Evolutionary conservation across 352 stramenopile genomes (phyloP).

Genomic region (Albugo laibachii): DNA sequence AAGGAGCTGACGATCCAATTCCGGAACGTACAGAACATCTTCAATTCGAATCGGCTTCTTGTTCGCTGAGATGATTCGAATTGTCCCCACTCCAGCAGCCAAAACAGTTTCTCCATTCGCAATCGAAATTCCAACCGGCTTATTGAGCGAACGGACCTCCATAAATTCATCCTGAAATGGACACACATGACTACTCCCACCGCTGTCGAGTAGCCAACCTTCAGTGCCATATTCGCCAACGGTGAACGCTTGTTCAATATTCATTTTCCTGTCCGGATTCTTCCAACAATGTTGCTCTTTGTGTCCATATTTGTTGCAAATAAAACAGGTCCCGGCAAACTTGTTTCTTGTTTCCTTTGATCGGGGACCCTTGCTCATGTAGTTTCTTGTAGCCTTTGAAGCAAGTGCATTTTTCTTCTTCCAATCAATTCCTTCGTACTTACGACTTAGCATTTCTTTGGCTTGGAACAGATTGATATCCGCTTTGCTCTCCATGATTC

Average conservation of each 20-base stretch:
- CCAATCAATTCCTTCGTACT: too few relatives aligned
- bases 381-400: neutral
- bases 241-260: too few relatives aligned
- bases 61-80: conserved; percentile 1
- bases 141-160: neutral
- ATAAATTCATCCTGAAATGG: conserved; percentile 3
- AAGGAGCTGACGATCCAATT: conserved; percentile 7
- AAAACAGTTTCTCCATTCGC: conserved; percentile 4
- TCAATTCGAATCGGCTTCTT: conserved; percentile 5
- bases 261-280: neutral
- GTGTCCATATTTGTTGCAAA: neutral
- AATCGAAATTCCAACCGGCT: conserved; percentile 3
- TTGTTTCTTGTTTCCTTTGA: neutral
- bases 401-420: neutral
- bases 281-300: neutral
- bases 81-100: conserved; percentile 2
- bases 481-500: too few relatives aligned
- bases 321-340: neutral
- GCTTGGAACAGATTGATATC: too few relatives aligned
- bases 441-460: too few relatives aligned
- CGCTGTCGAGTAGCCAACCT: conserved; percentile 7
- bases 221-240: too few relatives aligned
- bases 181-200: conserved; percentile 6
- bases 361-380: too few relatives aligned
- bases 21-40: conserved; percentile 9